phyloP scores from a whole-genome alignment of 805 yeast species.

The Schwanniomyces polymorphus region DNA sequence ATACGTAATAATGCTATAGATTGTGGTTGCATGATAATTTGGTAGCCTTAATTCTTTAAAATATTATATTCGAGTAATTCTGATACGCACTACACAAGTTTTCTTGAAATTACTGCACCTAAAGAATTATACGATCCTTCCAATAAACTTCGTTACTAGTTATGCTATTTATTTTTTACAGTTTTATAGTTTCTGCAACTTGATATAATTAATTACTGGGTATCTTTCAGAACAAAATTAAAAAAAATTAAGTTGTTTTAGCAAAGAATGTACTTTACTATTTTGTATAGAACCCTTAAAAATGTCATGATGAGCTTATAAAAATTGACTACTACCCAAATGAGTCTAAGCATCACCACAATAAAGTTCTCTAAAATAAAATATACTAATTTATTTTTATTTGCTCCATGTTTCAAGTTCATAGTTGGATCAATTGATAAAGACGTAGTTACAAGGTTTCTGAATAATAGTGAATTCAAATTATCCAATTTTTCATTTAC shows the following conservation, averaged over 20 bases:
- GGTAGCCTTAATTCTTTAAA: too few species aligned
- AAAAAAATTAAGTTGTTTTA: not conserved
- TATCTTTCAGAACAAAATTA: too few species aligned
- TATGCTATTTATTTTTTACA: too few species aligned
- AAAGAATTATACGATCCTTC: too few species aligned
- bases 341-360: constrained; percentile 48
- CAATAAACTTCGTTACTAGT: too few species aligned
- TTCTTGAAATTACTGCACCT: too few species aligned
- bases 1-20: constrained; percentile 26
- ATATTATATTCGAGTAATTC: too few species aligned
- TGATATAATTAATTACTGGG: too few species aligned
- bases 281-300: constrained; percentile 19
- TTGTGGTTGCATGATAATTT: constrained; percentile 42
- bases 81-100: too few species aligned
- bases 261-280: constrained; percentile 8
- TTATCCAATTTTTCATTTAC: constrained; percentile 50
- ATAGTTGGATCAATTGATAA: constrained; percentile 14
- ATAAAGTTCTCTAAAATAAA: constrained; percentile 50
- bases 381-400: constrained; percentile 41
- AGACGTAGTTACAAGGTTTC: constrained; percentile 15
- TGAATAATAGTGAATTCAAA: constrained; percentile 33
- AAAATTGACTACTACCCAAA: constrained; percentile 58
- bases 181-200: too few species aligned
- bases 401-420: constrained; percentile 24
- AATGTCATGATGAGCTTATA: constrained; percentile 34